Evolutionary conservation across 768 basidiomycete species (phyloP), one percentile per base, ranked within the genome.

Genomic region (Russula lepida): DNA sequence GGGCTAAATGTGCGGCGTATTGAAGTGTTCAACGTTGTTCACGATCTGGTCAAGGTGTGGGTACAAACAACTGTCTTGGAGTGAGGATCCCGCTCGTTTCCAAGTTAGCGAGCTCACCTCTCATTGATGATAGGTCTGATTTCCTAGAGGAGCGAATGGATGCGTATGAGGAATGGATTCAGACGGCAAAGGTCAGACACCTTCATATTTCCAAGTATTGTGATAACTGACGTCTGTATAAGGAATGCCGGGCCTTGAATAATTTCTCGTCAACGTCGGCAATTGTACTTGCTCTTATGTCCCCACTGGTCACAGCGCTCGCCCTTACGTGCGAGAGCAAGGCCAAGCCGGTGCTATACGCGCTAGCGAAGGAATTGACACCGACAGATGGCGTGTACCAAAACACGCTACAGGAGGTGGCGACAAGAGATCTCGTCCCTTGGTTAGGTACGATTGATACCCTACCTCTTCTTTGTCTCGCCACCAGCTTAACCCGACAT

Each of bases 241-340:
- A 62, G 61, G 44, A 13, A 17, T 62, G 61, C 46, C 56, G 37
- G 19, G 28, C 11, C 11, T 15, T 49, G n/a, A 54, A 62, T 19
- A 63, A 63, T 21, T 58, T 63, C n/a, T 63, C 56, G 13, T 35
- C 62, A 13, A 32, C 47, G 0, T 58, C 56, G 13, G 56, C 61
- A 12, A 62, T 62, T 44, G 52, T 58, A 23, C 17, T 21, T 25
- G 56, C 56, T 2, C 56, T 62, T n/a, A 21, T 11, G 11, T 62
- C 61, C 17, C 23, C 33, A n/a, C 15, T 37, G 11, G 35, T 62
- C 46, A 54, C 7, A 0, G 19, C 21, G 12, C 37, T 62, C 9
- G 11, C 13, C 21, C 51, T 58, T 32, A 62, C 61, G 8, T 62
- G 56, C 52, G 56, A 62, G 30, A 58, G 37, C 51, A 54, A 30